Evolutionary conservation across 139 green algal species (phyloP).

Genomic region (Spirogloea muscicola): DNA sequence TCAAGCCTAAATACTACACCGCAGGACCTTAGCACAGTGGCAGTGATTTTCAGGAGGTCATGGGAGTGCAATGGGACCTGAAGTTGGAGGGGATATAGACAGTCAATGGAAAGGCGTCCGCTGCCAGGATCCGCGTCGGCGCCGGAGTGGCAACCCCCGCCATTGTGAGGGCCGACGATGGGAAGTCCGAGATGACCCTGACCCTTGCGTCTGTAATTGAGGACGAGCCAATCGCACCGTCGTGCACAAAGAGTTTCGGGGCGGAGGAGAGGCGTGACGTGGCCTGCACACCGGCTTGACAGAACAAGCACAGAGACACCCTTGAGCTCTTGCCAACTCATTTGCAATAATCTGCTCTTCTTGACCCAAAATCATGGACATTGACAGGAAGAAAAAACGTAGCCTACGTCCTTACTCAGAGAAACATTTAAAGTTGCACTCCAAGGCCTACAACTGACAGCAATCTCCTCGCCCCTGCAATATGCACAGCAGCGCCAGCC

Average conservation of each 20-base stretch:
- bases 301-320: too few relatives aligned
- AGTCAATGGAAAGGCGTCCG: slow-evolving; percentile 19
- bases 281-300: too few relatives aligned
- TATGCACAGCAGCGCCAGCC: too few relatives aligned
- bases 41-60: not conserved
- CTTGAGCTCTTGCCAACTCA: not conserved
- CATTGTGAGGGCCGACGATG: not conserved
- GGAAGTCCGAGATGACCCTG: not conserved
- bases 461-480: not conserved
- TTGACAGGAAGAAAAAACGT: too few relatives aligned
- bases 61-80: not conserved
- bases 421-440: not conserved
- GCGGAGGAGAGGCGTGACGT: slow-evolving; percentile 9
- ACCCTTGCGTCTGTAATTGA: not conserved
- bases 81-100: not conserved
- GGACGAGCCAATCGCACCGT: slow-evolving; percentile 20
- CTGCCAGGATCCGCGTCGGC: not conserved
- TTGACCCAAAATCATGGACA: too few relatives aligned
- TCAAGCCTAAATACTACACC: too few relatives aligned
- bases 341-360: too few relatives aligned
- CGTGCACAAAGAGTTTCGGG: slow-evolving; percentile 20
- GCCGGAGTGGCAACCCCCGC: slow-evolving; percentile 1
- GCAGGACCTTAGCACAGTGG: not conserved
- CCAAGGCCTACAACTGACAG: slow-evolving; percentile 3
- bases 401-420: not conserved